Base-by-base conservation (phyloP, 306 rosid genomes). In the Benincasa hispida region DNA sequence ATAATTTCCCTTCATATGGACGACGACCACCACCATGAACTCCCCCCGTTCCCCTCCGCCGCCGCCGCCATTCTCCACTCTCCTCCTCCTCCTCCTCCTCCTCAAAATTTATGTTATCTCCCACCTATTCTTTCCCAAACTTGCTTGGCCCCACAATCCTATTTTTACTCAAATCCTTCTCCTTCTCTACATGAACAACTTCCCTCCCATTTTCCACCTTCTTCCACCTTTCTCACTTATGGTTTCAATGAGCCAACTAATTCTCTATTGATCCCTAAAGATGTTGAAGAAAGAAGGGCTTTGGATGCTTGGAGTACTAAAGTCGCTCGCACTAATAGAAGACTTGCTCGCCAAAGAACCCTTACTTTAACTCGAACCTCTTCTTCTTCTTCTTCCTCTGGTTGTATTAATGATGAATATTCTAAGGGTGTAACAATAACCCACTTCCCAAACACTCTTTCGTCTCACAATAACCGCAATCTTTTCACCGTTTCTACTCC, bases 341-440 rank as follows among this genome's bases (percentile, higher is more conserved):
- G 39, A 72, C 70, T 82, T 42, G 93, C 82, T 1, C 72, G 93
- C 32, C 89, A 90, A 74, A 86, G 66, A 57, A 79, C 19, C 47
- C 84, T 78, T 54, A 19, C 45, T 55, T 42, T 68, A 34, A 48
- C 17, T 72, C 74, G 69, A 73, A 12, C 48, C n/a, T 30, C 76
- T 59, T 34, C 70, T 65, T 65, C 72, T 19, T n/a, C 70, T 18
- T 14, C 54, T 13, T 47, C 51, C 5, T 13, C 51, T 66, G 65
- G 37, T 69, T 22, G 5, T 35, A 37, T 19, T n/a, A 6, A 3
- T 14, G 54, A 58, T 30, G 63, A 65, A 0, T 8, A 70, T 21
- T 32, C 69, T n/a, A 76, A 24, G 34, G 75, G 19, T 18, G 30
- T n/a, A 6, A 34, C 32, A 12, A 1, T 34, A 22, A 54, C 81